Evolutionary conservation across 148 eudicot genomes (phyloP).

Genomic region (Rhododendron henanense): DNA sequence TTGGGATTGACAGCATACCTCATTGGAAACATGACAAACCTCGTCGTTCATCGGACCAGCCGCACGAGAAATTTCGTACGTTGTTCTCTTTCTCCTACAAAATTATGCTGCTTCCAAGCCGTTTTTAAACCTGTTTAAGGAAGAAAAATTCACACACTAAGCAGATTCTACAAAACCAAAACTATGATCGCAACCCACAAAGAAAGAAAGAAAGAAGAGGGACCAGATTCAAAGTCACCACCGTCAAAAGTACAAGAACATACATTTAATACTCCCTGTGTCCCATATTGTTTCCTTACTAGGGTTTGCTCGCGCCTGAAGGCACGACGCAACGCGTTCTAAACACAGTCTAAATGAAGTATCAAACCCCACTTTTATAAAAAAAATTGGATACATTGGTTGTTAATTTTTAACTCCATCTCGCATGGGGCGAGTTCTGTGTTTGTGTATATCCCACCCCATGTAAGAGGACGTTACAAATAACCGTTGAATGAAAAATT

Average conservation of each 20-base stretch:
- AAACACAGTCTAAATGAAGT: no score
- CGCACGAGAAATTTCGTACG: conserved; percentile 75
- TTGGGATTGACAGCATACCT: conserved; percentile 86
- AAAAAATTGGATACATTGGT: no score
- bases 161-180: not conserved
- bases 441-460: no score
- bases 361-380: no score
- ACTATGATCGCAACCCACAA: not conserved
- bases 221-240: not conserved
- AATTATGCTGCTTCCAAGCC: conserved; percentile 1
- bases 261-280: not conserved
- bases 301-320: no score
- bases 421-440: no score
- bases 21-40: conserved; percentile 95
- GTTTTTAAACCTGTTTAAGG: not conserved
- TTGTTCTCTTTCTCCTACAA: conserved; percentile 3
- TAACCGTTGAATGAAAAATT: no score
- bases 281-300: not conserved
- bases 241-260: not conserved
- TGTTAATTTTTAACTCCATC: no score
- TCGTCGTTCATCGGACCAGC: conserved; percentile 88
- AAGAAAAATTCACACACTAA: not conserved
- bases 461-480: no score
- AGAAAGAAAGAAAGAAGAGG: not conserved
- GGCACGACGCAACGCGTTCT: no score